Conservation (phyloP, 2,329 filamentous ascomycete species). For the Exophiala sp. region DNA sequence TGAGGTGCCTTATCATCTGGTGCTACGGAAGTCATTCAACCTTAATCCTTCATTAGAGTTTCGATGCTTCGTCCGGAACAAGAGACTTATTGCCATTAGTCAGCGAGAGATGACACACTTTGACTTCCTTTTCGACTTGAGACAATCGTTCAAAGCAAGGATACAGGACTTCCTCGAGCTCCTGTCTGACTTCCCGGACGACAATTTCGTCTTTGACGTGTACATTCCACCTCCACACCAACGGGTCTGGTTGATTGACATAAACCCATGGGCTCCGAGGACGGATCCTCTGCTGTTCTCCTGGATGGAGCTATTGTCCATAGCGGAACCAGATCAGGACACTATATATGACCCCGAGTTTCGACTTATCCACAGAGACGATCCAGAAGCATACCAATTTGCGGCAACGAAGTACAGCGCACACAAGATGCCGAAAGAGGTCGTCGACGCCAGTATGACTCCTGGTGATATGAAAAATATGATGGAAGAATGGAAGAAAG, state of each 20-base stretch:
- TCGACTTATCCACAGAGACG: slow-evolving; percentile 74
- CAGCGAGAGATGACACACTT: slow-evolving; percentile 91
- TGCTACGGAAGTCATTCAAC: slow-evolving; percentile 82
- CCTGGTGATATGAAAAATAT: slow-evolving; percentile 76
- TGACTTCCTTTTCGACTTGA: slow-evolving; percentile 70
- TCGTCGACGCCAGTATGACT: slow-evolving; percentile 67
- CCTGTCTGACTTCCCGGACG: slow-evolving; percentile 66
- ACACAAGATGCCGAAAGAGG: slow-evolving; percentile 90
- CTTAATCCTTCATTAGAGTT: slow-evolving; percentile 92
- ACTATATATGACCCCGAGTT: slow-evolving; percentile 68
- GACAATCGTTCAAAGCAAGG: slow-evolving; percentile 61
- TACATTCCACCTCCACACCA: slow-evolving; percentile 77
- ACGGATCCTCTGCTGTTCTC: slow-evolving; percentile 88
- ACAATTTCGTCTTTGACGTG: slow-evolving; percentile 83
- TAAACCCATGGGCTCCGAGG: slow-evolving; percentile 88
- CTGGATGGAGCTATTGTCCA: slow-evolving; percentile 79
- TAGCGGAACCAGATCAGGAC: slow-evolving; percentile 44
- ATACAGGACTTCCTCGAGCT: slow-evolving; percentile 75
- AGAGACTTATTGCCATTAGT: slow-evolving; percentile 74
- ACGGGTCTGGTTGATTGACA: slow-evolving; percentile 80
- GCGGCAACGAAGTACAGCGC: slow-evolving; percentile 84
- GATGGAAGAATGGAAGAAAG: slow-evolving; percentile 68
- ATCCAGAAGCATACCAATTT: slow-evolving; percentile 86
- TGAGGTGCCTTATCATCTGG: slow-evolving; percentile 69
- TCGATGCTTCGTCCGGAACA: slow-evolving; percentile 85